Evolutionary conservation across 225 moss, liverwort and hornwort species (phyloP).

Genomic region (Marchantia polymorpha): DNA sequence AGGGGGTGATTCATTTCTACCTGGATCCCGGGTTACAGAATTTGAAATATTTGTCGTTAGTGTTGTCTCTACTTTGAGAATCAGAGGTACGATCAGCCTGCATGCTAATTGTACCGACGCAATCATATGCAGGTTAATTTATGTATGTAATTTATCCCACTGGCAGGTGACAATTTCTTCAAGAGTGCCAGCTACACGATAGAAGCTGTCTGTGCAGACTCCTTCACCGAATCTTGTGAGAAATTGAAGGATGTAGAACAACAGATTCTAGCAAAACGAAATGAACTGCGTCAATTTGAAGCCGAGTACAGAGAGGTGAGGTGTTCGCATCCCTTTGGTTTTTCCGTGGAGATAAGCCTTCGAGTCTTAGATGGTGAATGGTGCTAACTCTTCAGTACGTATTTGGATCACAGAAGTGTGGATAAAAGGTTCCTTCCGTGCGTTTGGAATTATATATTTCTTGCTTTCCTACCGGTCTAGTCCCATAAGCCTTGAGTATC

Average conservation of each 20-base stretch:
- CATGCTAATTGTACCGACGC: too few species aligned
- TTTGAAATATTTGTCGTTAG: neutral
- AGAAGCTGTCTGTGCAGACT: constrained; percentile 83
- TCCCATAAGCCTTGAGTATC: neutral
- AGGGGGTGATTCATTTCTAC: neutral
- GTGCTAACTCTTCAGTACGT: neutral
- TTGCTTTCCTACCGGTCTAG: too few species aligned
- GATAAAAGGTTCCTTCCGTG: neutral
- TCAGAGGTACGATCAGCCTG: too few species aligned
- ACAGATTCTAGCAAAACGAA: constrained; percentile 76
- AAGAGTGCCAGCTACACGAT: constrained; percentile 96
- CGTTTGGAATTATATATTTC: neutral
- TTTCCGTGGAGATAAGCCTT: neutral
- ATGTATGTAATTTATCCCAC: too few species aligned
- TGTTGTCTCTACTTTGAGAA: too few species aligned
- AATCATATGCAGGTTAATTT: too few species aligned
- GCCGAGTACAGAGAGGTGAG: constrained; percentile 84
- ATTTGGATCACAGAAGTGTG: neutral
- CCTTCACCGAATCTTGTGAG: constrained; percentile 62
- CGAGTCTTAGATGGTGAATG: neutral
- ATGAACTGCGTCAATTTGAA: constrained; percentile 89
- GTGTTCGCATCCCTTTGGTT: neutral
- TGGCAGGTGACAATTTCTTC: constrained; percentile 96
- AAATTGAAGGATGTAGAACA: constrained; percentile 87
- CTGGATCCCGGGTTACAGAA: neutral